A percentile compares a stretch with the other conserved stretches of the same genome.
Evolutionary conservation across 495 filamentous ascomycete species (phyloP).

Genomic region (Penicillium cataractarum): DNA sequence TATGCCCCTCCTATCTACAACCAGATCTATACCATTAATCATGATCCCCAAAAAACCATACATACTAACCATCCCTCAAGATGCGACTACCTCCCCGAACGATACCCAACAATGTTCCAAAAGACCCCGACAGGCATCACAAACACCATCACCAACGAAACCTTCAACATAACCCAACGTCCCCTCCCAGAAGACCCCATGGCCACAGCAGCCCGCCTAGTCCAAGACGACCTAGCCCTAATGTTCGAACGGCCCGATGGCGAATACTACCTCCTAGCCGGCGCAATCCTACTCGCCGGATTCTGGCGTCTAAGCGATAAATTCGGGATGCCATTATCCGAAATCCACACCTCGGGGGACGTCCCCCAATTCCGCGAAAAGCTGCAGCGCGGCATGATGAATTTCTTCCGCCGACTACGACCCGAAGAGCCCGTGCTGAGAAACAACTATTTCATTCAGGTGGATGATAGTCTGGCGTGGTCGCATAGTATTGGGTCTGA

Average conservation of each 20-base stretch:
- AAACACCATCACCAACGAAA: conserved; percentile 73
- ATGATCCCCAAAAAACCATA: not conserved
- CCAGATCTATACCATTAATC: not conserved
- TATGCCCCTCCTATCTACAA: conserved; percentile 23
- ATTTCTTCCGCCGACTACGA: conserved; percentile 70
- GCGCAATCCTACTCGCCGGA: conserved; percentile 76
- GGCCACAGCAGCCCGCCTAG: conserved; percentile 69
- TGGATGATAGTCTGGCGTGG: conserved; percentile 74
- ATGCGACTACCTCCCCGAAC: conserved; percentile 72
- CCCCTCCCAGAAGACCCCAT: conserved; percentile 83
- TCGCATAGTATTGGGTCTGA: conserved; percentile 75
- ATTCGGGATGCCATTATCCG: conserved; percentile 77
- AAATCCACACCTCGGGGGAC: conserved; percentile 82
- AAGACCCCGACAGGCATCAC: conserved; percentile 67
- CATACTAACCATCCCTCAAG: conserved; percentile 26
- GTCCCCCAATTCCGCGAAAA: conserved; percentile 80
- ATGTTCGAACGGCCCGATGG: conserved; percentile 83
- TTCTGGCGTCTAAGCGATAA: conserved; percentile 90
- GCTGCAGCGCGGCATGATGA: conserved; percentile 81
- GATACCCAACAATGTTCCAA: conserved; percentile 75
- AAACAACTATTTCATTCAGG: conserved; percentile 81
- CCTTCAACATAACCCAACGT: conserved; percentile 67
- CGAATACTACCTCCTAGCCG: conserved; percentile 84
- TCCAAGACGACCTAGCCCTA: conserved; percentile 85
- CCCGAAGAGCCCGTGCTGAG: conserved; percentile 66